Evolutionary conservation across 2,329 filamentous ascomycete genomes (phyloP), one percentile per base, ranked within the genome.

Genomic region (Polytolypa hystricis): DNA sequence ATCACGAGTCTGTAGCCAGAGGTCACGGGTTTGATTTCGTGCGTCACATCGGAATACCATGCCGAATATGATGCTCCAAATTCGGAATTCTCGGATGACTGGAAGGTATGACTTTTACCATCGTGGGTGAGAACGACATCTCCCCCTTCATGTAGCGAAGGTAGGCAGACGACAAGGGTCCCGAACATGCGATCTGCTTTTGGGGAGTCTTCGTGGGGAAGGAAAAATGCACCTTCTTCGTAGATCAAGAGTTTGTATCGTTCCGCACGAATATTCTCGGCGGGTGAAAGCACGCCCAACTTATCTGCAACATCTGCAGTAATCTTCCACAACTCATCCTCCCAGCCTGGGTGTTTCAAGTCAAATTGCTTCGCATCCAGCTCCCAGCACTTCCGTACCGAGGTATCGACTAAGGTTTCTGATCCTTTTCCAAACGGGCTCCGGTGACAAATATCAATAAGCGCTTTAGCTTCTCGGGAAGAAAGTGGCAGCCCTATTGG

Each of bases 171-270:
- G 25, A 68, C 57, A 2, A 74, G 52, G 0, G 65, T 73, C 3
- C 65, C 70, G 41, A 74, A 61, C 62, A 70, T 70, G 12, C 61
- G 59, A 0, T 61, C 59, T 0, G 52, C 55, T 33, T 69, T 70
- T 41, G 70, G 64, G 0, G 59, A 65, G 47, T 70, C 65, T 19
- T 59, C 59, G 41, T 69, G 64, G 1, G 62, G 41, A 43, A 67
- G 67, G 49, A 67, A 69, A 52, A 68, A 65, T 3, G 65, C 64
- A 0, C 66, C 69, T 35, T 66, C 56, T 34, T 67, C 66, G 46
- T 71, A 72, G 2, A 73, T 46, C 3, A 70, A 50, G 50, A 73
- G 55, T 42, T 71, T 71, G 48, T 66, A 61, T 1, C 62, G 46
- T 31, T 67, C 51, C 2, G 60, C 60, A 20, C 26, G 33, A 5